Conservation (phyloP, 179 eudicot species). For the Amaranthus tricolor region DNA sequence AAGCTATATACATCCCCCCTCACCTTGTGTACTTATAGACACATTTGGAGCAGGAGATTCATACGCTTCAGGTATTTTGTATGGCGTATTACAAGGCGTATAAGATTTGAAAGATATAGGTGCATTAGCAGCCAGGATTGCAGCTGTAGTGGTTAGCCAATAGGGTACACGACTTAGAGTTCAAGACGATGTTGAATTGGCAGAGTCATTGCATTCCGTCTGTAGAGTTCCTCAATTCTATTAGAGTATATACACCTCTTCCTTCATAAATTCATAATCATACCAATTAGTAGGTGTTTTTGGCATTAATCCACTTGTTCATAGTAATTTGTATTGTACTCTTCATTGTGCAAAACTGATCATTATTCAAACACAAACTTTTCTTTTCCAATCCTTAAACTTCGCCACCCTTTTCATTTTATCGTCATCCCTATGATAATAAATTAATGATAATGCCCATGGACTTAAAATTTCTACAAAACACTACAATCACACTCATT, state of each 20-base stretch:
- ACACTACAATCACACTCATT: too few relatives aligned
- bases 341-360: slow-evolving; percentile 6
- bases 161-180: slow-evolving; percentile 91
- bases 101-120: slow-evolving; percentile 80
- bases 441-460: too few relatives aligned
- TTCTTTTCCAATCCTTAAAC: too few relatives aligned
- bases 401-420: too few relatives aligned
- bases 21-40: slow-evolving; percentile 79
- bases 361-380: slow-evolving; percentile 8
- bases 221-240: slow-evolving; percentile 40
- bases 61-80: slow-evolving; percentile 80
- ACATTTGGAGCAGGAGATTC: slow-evolving; percentile 99
- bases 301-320: slow-evolving; percentile 7
- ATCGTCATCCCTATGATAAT: too few relatives aligned
- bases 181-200: slow-evolving; percentile 71
- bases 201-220: slow-evolving; percentile 52
- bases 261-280: too few relatives aligned
- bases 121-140: slow-evolving; percentile 71
- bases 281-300: neutral
- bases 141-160: slow-evolving; percentile 87
- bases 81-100: slow-evolving; percentile 65
- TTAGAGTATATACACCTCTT: slow-evolving; percentile 19
- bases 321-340: slow-evolving; percentile 10
- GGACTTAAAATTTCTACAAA: too few relatives aligned
- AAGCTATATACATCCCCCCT: slow-evolving; percentile 87